These are phyloP conservation scores for Mikania micrantha DNA, from an alignment of 129 eudicot species.

Conservation along the genomic window DNA sequence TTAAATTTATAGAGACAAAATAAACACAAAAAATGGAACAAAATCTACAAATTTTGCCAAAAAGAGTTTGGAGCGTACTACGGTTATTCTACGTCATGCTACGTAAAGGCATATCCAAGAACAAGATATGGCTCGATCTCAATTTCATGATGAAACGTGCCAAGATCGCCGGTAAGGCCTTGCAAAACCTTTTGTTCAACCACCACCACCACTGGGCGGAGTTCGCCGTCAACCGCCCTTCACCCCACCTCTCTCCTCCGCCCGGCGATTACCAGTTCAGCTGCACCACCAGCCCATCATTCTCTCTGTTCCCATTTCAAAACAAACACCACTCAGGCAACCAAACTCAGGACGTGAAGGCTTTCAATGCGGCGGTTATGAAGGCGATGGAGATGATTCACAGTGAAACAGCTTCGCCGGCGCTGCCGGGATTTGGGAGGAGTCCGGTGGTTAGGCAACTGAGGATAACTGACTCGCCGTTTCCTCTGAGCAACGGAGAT, in stretches of 20 bases:
- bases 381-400: constrained; percentile 46
- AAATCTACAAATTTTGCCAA: constrained; percentile 44
- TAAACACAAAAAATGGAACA: constrained; percentile 36
- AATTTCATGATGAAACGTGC: constrained; percentile 61
- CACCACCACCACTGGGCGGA: constrained; percentile 35
- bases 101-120: constrained; percentile 53
- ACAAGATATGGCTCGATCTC: constrained; percentile 43
- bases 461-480: constrained; percentile 73
- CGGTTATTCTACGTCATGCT: constrained; percentile 43
- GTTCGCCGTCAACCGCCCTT: constrained; percentile 17
- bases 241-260: constrained; percentile 23
- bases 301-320: constrained; percentile 32
- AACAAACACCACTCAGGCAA: constrained; percentile 24
- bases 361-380: constrained; percentile 22
- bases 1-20: neutral
- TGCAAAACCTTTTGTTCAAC: constrained; percentile 58
- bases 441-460: constrained; percentile 62
- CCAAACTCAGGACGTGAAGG: neutral
- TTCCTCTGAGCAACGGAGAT: constrained; percentile 29
- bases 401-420: constrained; percentile 48
- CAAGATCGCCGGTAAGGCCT: constrained; percentile 48
- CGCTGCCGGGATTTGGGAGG: constrained; percentile 55
- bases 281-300: constrained; percentile 45
- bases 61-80: constrained; percentile 42
- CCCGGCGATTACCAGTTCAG: constrained; percentile 59